phyloP scores from a whole-genome alignment of 2,329 filamentous ascomycete species.

The Berkeleyomyces rouxiae region DNA sequence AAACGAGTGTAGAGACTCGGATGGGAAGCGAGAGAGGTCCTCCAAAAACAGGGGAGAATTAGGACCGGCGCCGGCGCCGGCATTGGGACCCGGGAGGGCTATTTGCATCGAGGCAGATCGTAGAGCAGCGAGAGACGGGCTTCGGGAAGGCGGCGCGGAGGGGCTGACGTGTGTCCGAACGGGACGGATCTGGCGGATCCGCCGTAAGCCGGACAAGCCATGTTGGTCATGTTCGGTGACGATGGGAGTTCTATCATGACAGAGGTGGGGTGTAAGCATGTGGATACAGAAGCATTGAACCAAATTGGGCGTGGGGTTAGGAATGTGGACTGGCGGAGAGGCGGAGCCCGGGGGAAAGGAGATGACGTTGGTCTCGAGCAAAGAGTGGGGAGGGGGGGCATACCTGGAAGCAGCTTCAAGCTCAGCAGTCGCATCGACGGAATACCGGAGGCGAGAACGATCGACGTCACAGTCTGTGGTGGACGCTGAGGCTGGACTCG shows the following conservation, averaged over 20 bases:
- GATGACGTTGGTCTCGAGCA: background rate
- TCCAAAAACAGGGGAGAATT: slow-evolving; percentile 65
- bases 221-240: slow-evolving; percentile 76
- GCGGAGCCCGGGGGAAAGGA: background rate
- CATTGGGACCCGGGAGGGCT: slow-evolving; percentile 34
- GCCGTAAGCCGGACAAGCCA: slow-evolving; percentile 70
- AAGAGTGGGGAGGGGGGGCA: background rate
- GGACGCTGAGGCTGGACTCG: background rate
- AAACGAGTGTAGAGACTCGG: slow-evolving; percentile 93
- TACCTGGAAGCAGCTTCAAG: slow-evolving; percentile 10
- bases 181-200: slow-evolving; percentile 76
- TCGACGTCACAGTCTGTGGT: background rate
- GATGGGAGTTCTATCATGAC: slow-evolving; percentile 51
- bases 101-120: slow-evolving; percentile 57
- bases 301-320: background rate
- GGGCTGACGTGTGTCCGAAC: slow-evolving; percentile 48
- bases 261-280: background rate
- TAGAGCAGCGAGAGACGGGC: slow-evolving; percentile 39
- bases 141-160: slow-evolving; percentile 46
- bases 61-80: slow-evolving; percentile 21
- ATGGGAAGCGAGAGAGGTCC: slow-evolving; percentile 81
- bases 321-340: background rate
- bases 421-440: slow-evolving; percentile 9
- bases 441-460: slow-evolving; percentile 9
- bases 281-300: background rate